phyloP scores from a whole-genome alignment of 2,329 filamentous ascomycete genomes.

The Stenocarpella maydis region DNA sequence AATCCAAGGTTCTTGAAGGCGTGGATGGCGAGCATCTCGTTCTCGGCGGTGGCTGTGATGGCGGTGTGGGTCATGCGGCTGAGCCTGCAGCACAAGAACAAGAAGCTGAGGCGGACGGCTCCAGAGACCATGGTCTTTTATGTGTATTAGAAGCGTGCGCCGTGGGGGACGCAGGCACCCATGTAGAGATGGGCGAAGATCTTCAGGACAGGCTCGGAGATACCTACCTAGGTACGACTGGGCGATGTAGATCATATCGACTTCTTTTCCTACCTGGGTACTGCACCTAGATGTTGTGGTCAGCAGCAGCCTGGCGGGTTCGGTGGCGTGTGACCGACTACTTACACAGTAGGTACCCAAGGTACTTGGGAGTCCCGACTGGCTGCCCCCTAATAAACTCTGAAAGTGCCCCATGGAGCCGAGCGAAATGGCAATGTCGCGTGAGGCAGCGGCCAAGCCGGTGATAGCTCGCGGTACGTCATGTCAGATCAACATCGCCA shows the following conservation, averaged over 20 bases:
- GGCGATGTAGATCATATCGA: neutral
- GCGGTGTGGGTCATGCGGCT: neutral
- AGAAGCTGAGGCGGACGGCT: constrained; percentile 5
- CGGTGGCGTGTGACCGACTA: too few species aligned
- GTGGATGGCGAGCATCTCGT: constrained; percentile 17
- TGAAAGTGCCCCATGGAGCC: neutral
- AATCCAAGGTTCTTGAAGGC: constrained; percentile 39
- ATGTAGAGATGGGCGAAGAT: neutral
- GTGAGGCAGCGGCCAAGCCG: neutral
- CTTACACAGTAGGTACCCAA: too few species aligned
- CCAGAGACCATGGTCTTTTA: constrained; percentile 9
- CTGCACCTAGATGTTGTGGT: too few species aligned
- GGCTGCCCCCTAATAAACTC: neutral
- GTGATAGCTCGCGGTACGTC: neutral
- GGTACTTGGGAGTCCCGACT: neutral
- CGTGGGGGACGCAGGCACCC: too few species aligned
- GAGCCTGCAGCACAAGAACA: constrained; percentile 13
- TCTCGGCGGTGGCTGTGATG: constrained; percentile 5
- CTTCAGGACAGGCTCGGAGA: neutral
- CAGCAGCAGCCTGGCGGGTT: too few species aligned
- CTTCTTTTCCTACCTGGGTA: neutral
- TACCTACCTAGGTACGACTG: neutral
- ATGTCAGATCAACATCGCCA: constrained; percentile 1
- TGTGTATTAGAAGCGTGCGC: neutral
- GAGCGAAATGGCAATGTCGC: constrained; percentile 2